Evolutionary conservation across 345 rosid genomes (phyloP), one percentile per base, ranked within the genome.

Genomic region (Rhizophora apiculata): DNA sequence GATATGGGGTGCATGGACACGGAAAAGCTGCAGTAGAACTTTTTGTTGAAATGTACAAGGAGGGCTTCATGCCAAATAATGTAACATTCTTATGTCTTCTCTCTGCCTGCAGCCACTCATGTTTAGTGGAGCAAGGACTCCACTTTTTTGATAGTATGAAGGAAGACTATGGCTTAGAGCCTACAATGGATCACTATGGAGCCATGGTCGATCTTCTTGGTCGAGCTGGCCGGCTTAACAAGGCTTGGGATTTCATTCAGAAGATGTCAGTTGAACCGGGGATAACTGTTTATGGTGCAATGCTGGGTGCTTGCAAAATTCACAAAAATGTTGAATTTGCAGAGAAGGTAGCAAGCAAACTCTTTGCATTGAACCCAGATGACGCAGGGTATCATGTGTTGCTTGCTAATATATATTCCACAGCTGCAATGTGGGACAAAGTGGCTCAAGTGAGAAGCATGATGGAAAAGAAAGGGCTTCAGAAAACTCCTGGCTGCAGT

Each of bases 181-280:
- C 80, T 27, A 30, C 65, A 19, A 71, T 71, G 75, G 80, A 76
- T 68, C 80, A 76, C 49, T 71, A 67, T 58, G 80, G 80, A 76
- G 76, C 76, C 37, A 27, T 67, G 68, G 80, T 76, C 62, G 80
- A 76, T 37, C 80, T 76, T 63, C 80, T 76, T 67, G 80, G 80
- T 34, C 80, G 76, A 55, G 75, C 80, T 67, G 80, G 80, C 24
- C 75, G 27, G 46, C 72, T 76, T 24, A 66, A 62, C 3, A 72
- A 76, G 39, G 80, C 80, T 7, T 76, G 80, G 80, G 68, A 71
- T 62, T 76, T 76, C 55, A 76, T 76, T 43, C 72, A 76, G 43
- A 62, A 76, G 64, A 76, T 76, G 80, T 72, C 75, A 26, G n/a
- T 76, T 56, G 46, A 71, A 15, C 80, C 80, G 6, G 76, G 72